phyloP scores from a whole-genome alignment of 768 basidiomycete species.

The Boletus edulis region DNA sequence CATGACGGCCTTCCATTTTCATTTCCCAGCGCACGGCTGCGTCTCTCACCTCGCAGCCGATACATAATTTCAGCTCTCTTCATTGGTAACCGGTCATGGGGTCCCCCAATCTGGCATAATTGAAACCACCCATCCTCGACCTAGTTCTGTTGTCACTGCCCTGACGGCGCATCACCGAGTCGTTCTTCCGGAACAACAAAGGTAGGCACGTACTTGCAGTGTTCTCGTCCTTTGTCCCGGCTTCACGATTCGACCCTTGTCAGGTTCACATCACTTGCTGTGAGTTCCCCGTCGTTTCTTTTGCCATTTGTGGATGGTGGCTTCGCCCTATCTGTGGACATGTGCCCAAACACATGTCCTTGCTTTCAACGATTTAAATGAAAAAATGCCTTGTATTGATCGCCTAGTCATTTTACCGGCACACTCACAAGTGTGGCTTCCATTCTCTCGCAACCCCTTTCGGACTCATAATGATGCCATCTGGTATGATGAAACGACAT shows the following conservation, averaged over 20 bases:
- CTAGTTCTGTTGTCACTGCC: not conserved
- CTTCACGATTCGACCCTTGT: slow-evolving; percentile 5
- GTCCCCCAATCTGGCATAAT: slow-evolving; percentile 3
- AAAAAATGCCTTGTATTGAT: slow-evolving; percentile 27
- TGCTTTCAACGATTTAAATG: slow-evolving; percentile 10
- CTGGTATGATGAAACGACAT: slow-evolving; percentile 19
- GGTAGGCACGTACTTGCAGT: no score
- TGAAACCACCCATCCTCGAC: not conserved
- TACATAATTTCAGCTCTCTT: slow-evolving; percentile 4
- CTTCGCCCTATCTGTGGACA: slow-evolving; percentile 13
- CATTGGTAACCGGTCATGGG: slow-evolving; percentile 2
- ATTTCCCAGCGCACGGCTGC: slow-evolving; percentile 10
- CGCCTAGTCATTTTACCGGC: slow-evolving; percentile 12
- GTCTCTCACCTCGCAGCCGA: slow-evolving; percentile 19
- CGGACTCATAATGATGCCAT: slow-evolving; percentile 19
- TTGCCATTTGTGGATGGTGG: slow-evolving; percentile 15
- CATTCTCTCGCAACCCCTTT: slow-evolving; percentile 23
- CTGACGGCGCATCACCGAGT: not conserved
- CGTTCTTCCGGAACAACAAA: no score
- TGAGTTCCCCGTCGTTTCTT: slow-evolving; percentile 22
- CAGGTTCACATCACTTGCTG: not conserved
- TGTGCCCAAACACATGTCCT: slow-evolving; percentile 19
- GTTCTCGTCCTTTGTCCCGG: no score
- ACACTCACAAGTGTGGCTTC: slow-evolving; percentile 18
- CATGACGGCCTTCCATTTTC: slow-evolving; percentile 21